Evolutionary conservation across 257 asterid genomes (phyloP).

Genomic region (Gentiana dahurica): DNA sequence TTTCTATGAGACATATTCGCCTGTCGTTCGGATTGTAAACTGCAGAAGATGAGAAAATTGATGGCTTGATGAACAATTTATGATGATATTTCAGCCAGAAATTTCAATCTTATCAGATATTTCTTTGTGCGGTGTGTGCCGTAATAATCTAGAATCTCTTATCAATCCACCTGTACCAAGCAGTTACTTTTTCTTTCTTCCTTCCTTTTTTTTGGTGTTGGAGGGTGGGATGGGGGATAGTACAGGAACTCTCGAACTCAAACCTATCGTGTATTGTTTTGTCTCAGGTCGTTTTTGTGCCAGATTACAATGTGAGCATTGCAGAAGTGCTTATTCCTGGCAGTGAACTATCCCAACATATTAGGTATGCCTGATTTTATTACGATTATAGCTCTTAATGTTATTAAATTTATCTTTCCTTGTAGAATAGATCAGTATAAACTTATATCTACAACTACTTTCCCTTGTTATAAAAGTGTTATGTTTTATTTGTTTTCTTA

Average conservation of each 20-base stretch:
- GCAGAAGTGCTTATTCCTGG: conserved; percentile 67
- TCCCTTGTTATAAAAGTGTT: no score
- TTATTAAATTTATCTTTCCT: background rate
- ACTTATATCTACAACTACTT: no score
- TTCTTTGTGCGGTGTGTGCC: no score
- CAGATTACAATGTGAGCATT: conserved; percentile 57
- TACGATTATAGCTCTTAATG: background rate
- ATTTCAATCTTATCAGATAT: no score
- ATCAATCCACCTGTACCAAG: no score
- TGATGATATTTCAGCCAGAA: background rate
- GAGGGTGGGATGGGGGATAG: no score
- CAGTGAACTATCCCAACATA: conserved; percentile 56
- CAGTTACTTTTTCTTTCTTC: no score
- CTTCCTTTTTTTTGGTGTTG: no score
- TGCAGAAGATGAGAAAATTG: no score
- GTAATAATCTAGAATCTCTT: no score
- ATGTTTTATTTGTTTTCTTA: background rate
- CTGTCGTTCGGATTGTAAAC: background rate
- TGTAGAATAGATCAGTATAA: background rate
- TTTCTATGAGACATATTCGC: background rate
- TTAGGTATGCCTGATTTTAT: conserved; percentile 28
- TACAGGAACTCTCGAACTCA: no score
- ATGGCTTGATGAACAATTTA: background rate
- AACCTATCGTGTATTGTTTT: no score
- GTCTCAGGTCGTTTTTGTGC: conserved; percentile 44